A percentile compares a stretch with the other conserved stretches of the same genome.
These are phyloP conservation scores for Moringa oleifera DNA, from an alignment of 345 rosid genomes.

Conservation along the genomic window DNA sequence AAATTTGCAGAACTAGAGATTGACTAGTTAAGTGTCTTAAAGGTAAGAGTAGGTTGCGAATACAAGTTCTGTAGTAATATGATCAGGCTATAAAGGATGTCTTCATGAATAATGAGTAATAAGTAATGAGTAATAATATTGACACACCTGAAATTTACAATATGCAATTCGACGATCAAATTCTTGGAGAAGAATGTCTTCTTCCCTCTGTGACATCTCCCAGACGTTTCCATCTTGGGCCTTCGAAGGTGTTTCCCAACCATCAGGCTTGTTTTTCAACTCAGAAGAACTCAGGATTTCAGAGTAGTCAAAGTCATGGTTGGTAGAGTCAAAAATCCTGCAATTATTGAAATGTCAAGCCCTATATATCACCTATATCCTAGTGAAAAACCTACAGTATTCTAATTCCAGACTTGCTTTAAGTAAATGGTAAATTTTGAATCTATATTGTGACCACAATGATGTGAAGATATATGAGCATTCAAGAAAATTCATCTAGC, in stretches of 20 bases:
- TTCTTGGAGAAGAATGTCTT: conserved; percentile 91
- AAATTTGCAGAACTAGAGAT: no score
- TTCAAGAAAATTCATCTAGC: neutral
- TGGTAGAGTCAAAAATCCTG: conserved; percentile 1
- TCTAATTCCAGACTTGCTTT: neutral
- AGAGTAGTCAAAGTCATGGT: conserved; percentile 22
- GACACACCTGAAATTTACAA: conserved; percentile 81
- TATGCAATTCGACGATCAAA: conserved; percentile 83
- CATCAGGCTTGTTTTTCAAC: conserved; percentile 84
- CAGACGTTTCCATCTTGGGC: conserved; percentile 79
- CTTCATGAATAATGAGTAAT: no score
- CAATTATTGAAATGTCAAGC: neutral
- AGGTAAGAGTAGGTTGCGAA: no score
- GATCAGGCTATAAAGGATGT: no score
- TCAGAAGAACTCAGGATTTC: conserved; percentile 51
- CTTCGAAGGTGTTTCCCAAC: conserved; percentile 90
- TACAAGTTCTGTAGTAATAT: no score
- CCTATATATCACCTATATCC: neutral
- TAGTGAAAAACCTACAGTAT: no score
- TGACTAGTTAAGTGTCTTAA: no score
- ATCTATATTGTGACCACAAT: neutral
- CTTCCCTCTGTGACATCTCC: conserved; percentile 99
- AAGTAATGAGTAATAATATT: no score
- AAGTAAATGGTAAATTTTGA: neutral
- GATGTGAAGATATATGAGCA: neutral